Evolutionary conservation across 805 yeast species (phyloP).

Genomic region (Candida xyloterini): DNA sequence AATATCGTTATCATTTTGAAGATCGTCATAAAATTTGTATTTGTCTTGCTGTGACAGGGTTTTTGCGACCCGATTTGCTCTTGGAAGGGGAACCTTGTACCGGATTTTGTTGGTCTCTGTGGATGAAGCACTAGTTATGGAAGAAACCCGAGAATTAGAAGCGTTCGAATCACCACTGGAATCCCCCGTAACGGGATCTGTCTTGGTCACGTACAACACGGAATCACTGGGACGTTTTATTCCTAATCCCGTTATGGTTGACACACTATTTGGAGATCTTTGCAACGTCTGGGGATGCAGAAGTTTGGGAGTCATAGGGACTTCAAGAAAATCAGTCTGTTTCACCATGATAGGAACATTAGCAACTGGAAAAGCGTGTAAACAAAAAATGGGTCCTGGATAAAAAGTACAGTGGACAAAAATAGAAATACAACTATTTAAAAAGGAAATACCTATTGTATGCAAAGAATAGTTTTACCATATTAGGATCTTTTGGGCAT

Average conservation of each 20-base stretch:
- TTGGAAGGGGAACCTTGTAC: conserved; percentile 7
- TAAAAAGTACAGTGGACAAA: conserved; percentile 5
- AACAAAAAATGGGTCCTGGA: conserved; percentile 1
- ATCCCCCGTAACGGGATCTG: conserved; percentile 3
- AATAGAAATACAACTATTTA: conserved; percentile 1
- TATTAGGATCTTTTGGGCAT: background rate
- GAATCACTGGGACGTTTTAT: conserved; percentile 31
- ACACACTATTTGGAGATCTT: conserved; percentile 2
- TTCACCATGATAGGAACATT: conserved; percentile 3
- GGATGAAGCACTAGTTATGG: conserved; percentile 25
- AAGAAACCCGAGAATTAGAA: conserved; percentile 23
- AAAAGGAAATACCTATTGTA: conserved; percentile 2
- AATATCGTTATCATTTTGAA: conserved; percentile 36
- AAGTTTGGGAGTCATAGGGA: conserved; percentile 28
- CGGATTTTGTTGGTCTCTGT: conserved; percentile 15
- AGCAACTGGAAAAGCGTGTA: conserved; percentile 3
- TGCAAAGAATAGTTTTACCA: conserved; percentile 2
- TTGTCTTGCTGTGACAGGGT: conserved; percentile 26
- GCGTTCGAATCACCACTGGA: conserved; percentile 12
- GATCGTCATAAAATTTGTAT: conserved; percentile 30
- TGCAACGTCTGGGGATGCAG: conserved; percentile 28
- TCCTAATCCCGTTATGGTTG: conserved; percentile 22
- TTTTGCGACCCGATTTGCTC: conserved; percentile 6
- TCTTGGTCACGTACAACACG: conserved; percentile 3
- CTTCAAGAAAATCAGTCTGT: conserved; percentile 15